These are phyloP conservation scores for Colletotrichum siamense DNA, from an alignment of 2,329 filamentous ascomycete genomes.

Conservation along the genomic window DNA sequence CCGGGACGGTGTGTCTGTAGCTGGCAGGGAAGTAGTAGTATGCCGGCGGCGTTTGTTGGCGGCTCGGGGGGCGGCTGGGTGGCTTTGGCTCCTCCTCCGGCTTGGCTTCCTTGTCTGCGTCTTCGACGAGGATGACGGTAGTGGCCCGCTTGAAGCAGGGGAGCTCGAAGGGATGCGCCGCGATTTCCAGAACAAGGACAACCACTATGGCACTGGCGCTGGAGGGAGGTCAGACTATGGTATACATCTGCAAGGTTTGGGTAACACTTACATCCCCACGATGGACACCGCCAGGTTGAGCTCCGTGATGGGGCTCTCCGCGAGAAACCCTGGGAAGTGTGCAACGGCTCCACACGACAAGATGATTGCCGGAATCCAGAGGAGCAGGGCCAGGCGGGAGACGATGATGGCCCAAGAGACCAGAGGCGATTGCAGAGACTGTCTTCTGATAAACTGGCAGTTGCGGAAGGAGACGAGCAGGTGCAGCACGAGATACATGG, in stretches of 20 bases:
- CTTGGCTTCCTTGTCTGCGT: constrained; percentile 18
- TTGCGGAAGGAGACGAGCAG: constrained; percentile 29
- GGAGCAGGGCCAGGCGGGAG: constrained; percentile 28
- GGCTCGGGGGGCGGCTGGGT: neutral
- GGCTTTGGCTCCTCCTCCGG: constrained; percentile 11
- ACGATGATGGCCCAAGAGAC: constrained; percentile 34
- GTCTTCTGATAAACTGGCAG: constrained; percentile 24
- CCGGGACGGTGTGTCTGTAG: constrained; percentile 10
- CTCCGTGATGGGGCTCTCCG: constrained; percentile 24
- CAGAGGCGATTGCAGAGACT: constrained; percentile 31
- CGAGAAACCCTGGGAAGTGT: constrained; percentile 22
- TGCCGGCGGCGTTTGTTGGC: constrained; percentile 4
- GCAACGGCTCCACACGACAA: constrained; percentile 29
- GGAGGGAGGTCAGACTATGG: neutral
- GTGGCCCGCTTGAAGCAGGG: constrained; percentile 22
- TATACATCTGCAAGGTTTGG: neutral
- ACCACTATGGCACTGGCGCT: constrained; percentile 14
- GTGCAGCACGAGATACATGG: constrained; percentile 36
- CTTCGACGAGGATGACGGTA: constrained; percentile 5
- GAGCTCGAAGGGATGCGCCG: constrained; percentile 26
- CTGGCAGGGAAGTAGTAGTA: constrained; percentile 18
- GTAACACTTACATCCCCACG: constrained; percentile 26
- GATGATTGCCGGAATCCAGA: constrained; percentile 33
- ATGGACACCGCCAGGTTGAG: constrained; percentile 29
- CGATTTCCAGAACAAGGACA: constrained; percentile 25